A percentile compares a stretch with the other conserved stretches of the same genome.
Conservation (phyloP, 2,329 filamentous ascomycete species). For the Xylaria sp. region DNA sequence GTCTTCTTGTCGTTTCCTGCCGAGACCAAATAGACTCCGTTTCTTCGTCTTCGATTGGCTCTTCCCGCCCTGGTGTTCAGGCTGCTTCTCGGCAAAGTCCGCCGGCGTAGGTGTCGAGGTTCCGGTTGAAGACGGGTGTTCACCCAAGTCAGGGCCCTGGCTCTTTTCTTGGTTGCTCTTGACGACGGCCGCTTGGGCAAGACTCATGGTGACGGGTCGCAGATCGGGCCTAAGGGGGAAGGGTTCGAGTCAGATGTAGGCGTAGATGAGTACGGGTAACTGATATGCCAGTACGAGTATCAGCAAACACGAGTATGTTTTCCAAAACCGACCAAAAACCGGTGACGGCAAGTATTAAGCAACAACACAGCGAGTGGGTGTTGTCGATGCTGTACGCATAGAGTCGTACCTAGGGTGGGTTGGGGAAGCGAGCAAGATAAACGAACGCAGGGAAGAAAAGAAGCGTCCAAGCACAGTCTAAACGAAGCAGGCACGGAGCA, state of each 20-base stretch:
- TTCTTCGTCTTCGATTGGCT: conserved; percentile 54
- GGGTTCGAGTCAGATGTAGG: not conserved
- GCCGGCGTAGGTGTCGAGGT: conserved; percentile 44
- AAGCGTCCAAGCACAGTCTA: not conserved
- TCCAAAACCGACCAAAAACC: conserved; percentile 32
- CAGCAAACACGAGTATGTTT: conserved; percentile 34
- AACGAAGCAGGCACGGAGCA: not conserved
- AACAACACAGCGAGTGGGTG: not conserved
- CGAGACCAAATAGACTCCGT: conserved; percentile 64
- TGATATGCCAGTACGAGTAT: conserved; percentile 33
- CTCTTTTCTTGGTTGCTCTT: conserved; percentile 35
- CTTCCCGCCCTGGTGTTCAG: conserved; percentile 41
- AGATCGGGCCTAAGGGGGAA: conserved; percentile 13
- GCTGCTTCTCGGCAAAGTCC: conserved; percentile 34
- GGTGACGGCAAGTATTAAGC: conserved; percentile 2
- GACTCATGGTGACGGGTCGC: conserved; percentile 35
- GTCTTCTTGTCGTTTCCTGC: conserved; percentile 64
- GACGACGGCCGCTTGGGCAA: conserved; percentile 41
- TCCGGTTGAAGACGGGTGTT: conserved; percentile 33
- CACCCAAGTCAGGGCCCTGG: conserved; percentile 19
- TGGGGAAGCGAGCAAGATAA: not conserved
- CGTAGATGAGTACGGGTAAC: conserved; percentile 31
- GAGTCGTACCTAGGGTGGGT: not conserved
- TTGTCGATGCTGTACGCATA: conserved; percentile 11
- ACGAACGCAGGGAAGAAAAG: conserved; percentile 3